Percentiles rank a stretch among this genome's conserved stretches.
These are phyloP conservation scores for Phialophora macrospora DNA, from an alignment of 2,329 filamentous ascomycete genomes.

Conservation along the genomic window DNA sequence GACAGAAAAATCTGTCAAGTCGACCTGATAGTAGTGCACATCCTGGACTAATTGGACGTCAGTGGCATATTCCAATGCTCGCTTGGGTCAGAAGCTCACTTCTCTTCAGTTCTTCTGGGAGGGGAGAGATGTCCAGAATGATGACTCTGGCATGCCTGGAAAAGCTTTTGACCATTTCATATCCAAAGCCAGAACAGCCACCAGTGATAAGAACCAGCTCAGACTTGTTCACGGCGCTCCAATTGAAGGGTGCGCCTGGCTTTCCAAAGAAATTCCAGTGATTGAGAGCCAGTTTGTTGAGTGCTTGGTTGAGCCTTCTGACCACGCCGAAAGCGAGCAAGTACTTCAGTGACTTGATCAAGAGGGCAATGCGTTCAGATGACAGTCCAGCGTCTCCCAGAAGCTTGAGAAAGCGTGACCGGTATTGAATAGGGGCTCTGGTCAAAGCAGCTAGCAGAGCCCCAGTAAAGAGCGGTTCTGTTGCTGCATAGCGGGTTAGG, in stretches of 20 bases:
- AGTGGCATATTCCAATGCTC: background rate
- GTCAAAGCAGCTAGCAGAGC: constrained; percentile 33
- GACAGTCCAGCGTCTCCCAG: constrained; percentile 23
- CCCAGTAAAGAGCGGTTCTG: constrained; percentile 35
- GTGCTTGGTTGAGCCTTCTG: constrained; percentile 56
- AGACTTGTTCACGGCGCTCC: constrained; percentile 45
- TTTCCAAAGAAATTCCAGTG: constrained; percentile 46
- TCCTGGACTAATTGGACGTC: constrained; percentile 41
- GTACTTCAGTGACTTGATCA: constrained; percentile 46
- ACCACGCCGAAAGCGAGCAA: constrained; percentile 60
- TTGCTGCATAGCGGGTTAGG: constrained; percentile 22
- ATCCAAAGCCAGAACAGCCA: constrained; percentile 75
- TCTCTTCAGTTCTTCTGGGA: constrained; percentile 34
- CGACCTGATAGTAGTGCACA: constrained; percentile 72
- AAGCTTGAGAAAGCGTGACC: constrained; percentile 26
- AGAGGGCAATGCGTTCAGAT: constrained; percentile 18
- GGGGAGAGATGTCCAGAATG: constrained; percentile 66
- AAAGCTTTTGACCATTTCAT: constrained; percentile 67
- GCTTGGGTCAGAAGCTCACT: constrained; percentile 20
- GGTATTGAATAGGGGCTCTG: constrained; percentile 29
- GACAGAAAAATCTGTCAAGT: constrained; percentile 65
- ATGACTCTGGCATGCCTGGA: constrained; percentile 71
- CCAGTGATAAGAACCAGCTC: constrained; percentile 54
- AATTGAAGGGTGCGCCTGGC: constrained; percentile 39
- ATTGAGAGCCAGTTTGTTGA: constrained; percentile 56